Percentiles rank a stretch among this genome's conserved stretches.
phyloP scores from a whole-genome alignment of 352 stramenopile species.

The Phytophthora tubulina region DNA sequence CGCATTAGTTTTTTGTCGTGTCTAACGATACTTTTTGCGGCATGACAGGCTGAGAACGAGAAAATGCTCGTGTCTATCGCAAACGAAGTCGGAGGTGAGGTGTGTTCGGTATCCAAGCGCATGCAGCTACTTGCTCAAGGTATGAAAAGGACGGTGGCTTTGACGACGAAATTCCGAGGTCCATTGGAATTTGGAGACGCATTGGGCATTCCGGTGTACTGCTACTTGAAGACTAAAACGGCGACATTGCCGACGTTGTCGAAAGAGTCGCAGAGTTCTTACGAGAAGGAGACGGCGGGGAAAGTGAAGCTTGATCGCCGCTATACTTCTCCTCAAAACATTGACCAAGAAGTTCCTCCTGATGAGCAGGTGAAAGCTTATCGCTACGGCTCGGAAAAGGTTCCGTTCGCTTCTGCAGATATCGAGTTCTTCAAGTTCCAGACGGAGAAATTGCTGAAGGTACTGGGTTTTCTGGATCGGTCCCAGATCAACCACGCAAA shows the following conservation, averaged over 20 bases:
- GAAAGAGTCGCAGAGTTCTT: slow-evolving; percentile 78
- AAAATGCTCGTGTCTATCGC: slow-evolving; percentile 89
- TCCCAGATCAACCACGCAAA: slow-evolving; percentile 59
- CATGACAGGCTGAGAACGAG: slow-evolving; percentile 70
- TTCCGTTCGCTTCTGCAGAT: slow-evolving; percentile 84
- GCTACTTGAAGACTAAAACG: slow-evolving; percentile 83
- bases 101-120: slow-evolving; percentile 72
- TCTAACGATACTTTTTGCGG: neutral
- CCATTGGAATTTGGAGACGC: slow-evolving; percentile 70
- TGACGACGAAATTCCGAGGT: slow-evolving; percentile 85
- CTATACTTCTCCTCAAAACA: slow-evolving; percentile 72
- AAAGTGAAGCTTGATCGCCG: slow-evolving; percentile 81
- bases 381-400: slow-evolving; percentile 79
- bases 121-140: slow-evolving; percentile 82
- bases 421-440: slow-evolving; percentile 87
- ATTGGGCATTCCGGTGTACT: slow-evolving; percentile 80
- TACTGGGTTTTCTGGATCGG: slow-evolving; percentile 77
- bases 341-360: slow-evolving; percentile 75
- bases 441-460: slow-evolving; percentile 80
- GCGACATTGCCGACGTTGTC: slow-evolving; percentile 72
- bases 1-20: neutral
- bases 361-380: slow-evolving; percentile 86
- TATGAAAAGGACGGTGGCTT: slow-evolving; percentile 77
- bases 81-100: slow-evolving; percentile 70
- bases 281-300: slow-evolving; percentile 63